Percentiles rank a stretch among this genome's conserved stretches.
Evolutionary conservation across 2,329 filamentous ascomycete genomes (phyloP).

Genomic region (Botrytis galanthina): DNA sequence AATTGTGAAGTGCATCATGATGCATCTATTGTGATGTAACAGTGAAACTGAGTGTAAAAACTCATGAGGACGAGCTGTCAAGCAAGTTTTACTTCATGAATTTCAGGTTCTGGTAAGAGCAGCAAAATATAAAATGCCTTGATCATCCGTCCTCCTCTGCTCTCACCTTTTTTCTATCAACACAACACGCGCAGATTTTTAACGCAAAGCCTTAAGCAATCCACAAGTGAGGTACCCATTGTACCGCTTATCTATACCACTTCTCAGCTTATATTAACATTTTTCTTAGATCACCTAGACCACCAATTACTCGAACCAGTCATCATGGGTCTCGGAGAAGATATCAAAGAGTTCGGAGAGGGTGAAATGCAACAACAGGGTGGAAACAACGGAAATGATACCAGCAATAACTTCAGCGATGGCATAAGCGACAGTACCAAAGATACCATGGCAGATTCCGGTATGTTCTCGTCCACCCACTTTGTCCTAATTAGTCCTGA

Average conservation of each 20-base stretch:
- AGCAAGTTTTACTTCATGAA: neutral
- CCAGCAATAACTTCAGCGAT: constrained; percentile 32
- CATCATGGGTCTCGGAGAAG: constrained; percentile 34
- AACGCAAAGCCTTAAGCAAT: neutral
- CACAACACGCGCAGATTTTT: neutral
- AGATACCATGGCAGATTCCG: constrained; percentile 40
- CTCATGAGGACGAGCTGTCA: neutral
- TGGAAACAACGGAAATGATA: constrained; percentile 40
- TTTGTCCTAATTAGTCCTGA: neutral
- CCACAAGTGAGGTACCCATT: neutral
- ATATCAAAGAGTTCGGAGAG: constrained; percentile 37
- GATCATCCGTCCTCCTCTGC: too few relatives aligned
- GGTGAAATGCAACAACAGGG: constrained; percentile 36
- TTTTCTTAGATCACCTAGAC: neutral
- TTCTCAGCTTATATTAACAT: neutral
- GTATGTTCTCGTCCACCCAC: constrained; percentile 26
- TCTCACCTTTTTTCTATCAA: neutral
- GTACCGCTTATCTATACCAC: neutral
- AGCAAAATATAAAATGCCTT: neutral
- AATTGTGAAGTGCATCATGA: neutral
- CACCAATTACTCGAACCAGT: constrained; percentile 19
- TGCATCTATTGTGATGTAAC: constrained; percentile 4
- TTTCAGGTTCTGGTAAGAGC: neutral
- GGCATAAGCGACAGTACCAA: constrained; percentile 35
- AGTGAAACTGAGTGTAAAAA: neutral